phyloP scores from a whole-genome alignment of 306 rosid species.

The Trifolium subterraneum region DNA sequence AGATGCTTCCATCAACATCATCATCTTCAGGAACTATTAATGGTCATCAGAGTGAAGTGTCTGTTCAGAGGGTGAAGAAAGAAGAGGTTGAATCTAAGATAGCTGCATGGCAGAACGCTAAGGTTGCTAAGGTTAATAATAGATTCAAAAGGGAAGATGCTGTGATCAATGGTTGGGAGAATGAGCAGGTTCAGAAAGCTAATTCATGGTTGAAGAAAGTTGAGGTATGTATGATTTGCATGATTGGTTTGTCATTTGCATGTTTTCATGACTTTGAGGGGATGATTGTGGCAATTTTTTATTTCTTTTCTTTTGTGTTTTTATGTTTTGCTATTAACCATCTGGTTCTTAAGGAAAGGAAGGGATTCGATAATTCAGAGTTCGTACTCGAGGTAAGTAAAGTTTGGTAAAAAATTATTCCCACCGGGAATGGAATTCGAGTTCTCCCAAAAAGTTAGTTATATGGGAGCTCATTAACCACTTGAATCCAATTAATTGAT shows the following conservation, averaged over 20 bases:
- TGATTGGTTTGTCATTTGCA: not conserved
- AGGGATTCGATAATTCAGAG: no score
- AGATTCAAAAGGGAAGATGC: conserved; percentile 91
- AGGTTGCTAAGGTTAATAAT: conserved; percentile 78
- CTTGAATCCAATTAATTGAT: no score
- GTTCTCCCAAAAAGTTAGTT: no score
- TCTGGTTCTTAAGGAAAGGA: no score
- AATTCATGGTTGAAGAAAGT: conserved; percentile 83
- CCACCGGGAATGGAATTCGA: no score
- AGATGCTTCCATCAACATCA: conserved; percentile 24
- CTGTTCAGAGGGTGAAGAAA: conserved; percentile 74
- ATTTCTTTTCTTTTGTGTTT: not conserved
- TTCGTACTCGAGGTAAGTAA: no score
- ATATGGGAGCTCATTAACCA: no score
- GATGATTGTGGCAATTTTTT: not conserved
- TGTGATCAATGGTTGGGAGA: conserved; percentile 76
- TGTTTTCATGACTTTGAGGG: not conserved
- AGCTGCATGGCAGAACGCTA: conserved; percentile 85
- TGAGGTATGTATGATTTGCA: conserved; percentile 78
- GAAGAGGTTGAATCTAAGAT: conserved; percentile 82
- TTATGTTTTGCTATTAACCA: no score
- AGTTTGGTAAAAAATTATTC: no score
- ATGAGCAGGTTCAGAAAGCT: conserved; percentile 77
- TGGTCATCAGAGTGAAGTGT: conserved; percentile 43
- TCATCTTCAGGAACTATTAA: not conserved